Base-by-base conservation (phyloP, 352 stramenopile species). In the Thalassiosira ordinaria region DNA sequence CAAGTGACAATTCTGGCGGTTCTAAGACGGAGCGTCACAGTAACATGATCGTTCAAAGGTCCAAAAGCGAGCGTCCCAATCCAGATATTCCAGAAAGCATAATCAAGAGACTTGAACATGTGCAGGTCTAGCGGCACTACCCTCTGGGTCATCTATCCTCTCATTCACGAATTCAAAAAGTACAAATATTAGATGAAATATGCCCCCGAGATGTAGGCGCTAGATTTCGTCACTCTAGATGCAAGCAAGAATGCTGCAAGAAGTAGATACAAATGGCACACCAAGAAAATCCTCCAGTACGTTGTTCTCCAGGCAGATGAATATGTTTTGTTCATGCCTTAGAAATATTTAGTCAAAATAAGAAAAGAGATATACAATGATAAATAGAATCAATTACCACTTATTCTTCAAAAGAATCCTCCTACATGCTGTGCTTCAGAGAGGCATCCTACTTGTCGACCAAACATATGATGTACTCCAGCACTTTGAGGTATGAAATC, bases 381-480 rank as follows among this genome's bases (percentile, higher is more conserved):
- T n/a, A n/a, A n/a, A n/a, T n/a, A n/a, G n/a, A n/a, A n/a, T n/a
- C n/a, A n/a, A n/a, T n/a, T n/a, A n/a, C n/a, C n/a, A n/a, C n/a
- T 41, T 56, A 26, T 56, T 13, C 7, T 61, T 63, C 31, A 63
- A 41, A 63, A 63, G 16, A 65, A 33, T 33, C 56, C 56, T 52
- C 56, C 56, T 26, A 65, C 22, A 46, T 65, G 56, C 33, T 65
- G 56, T n/a, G 56, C 56, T 5, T 65, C 56, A 29, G 31, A 65
- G 24, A 65, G 16, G 56, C 22, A n/a, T n/a, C n/a, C n/a, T 47
- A 26, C 56, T 65, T 29, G 16, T 33, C n/a, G n/a, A n/a, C n/a
- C n/a, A n/a, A 35, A 51, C 20, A 65, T 41, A 41, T 44, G 20
- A 46, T n/a, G 16, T 14, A 20, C 18, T 65, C 56, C 33, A 16